Evolutionary conservation across 1,284 basidiomycete genomes (phyloP), one percentile per base, ranked within the genome.

Genomic region (Cryptococcus sp.): DNA sequence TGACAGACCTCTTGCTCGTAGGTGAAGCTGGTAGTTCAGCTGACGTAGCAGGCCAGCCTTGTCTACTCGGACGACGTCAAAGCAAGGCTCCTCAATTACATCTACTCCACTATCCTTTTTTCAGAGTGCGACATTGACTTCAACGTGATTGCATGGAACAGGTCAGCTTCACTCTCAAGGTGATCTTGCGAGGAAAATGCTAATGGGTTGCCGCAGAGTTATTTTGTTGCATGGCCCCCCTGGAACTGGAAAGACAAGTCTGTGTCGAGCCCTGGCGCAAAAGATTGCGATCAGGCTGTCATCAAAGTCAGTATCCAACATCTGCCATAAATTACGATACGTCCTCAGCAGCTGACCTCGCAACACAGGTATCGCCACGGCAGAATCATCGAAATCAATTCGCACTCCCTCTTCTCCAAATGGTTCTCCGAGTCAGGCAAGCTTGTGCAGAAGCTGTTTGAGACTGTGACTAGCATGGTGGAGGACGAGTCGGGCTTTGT

Each of bases 401-500:
- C 93, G 0, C 93, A 97, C 77, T 96, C 92, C 0, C 81, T 96
- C 6, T 96, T 97, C 73, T 93, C 90, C 7, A 88, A 91, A 63
- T 96, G 93, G 93, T 99, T 98, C 78, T 96, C 92, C 1, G 96
- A 99, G 72, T 95, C 91, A 0, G 96, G 96, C 28, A 99, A 99
- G 77, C 85, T 99, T 15, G 96, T 99, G 0, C 94, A 98, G 70
- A 84, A 88, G 55, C 80, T 98, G 16, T 99, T 99, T 71, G 85
- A 83, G 49, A 88, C 84, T 56, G 91, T 99, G 47, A 88, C 83
- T 48, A 91, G 94, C 64, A 83, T 98, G 78, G 79, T 81, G 6
- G 91, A 94, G 52, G 93, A 98, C 66, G 88, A 92, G 57, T 85
- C 87, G 51, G 85, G 86, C 7, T 98, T 98, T 69, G 86, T 98